Evolutionary conservation across 768 basidiomycete species (phyloP).

Genomic region (Termitomyces eurrhizus): DNA sequence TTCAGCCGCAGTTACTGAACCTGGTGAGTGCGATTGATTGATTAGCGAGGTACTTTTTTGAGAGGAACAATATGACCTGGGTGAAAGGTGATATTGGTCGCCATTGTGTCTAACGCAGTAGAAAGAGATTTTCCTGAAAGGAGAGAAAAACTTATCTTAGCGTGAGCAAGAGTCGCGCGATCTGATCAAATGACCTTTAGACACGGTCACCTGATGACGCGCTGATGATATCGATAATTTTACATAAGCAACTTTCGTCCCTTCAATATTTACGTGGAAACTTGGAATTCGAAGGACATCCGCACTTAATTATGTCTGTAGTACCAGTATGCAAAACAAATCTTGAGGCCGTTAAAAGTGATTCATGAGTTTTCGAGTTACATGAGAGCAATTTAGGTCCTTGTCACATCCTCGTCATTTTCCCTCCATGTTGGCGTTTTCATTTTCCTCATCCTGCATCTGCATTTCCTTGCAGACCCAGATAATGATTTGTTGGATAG

Average conservation of each 20-base stretch:
- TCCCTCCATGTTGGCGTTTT: constrained; percentile 16
- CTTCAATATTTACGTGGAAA: not conserved
- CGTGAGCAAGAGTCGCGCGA: constrained; percentile 20
- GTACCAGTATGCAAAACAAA: no score
- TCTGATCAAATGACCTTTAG: constrained; percentile 12
- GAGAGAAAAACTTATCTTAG: not conserved
- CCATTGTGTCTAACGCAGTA: constrained; percentile 24
- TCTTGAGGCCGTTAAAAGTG: not conserved
- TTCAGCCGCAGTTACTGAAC: constrained; percentile 68
- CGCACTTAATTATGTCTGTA: no score
- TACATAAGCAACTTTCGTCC: not conserved
- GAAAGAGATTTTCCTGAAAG: not conserved
- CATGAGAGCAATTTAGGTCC: not conserved
- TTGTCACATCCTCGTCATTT: constrained; percentile 7
- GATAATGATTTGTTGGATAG: constrained; percentile 55
- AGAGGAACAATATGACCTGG: constrained; percentile 12
- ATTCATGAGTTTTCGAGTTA: not conserved
- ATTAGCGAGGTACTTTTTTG: not conserved
- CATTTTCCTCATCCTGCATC: constrained; percentile 28
- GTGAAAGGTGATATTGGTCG: constrained; percentile 58
- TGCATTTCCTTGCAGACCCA: constrained; percentile 51
- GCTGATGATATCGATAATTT: not conserved
- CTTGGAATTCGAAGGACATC: no score
- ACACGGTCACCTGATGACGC: not conserved
- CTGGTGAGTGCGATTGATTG: constrained; percentile 31